A percentile compares a stretch with the other conserved stretches of the same genome.
phyloP scores from a whole-genome alignment of 192 early-diverging fungal species.

The Coemansia sp. region DNA sequence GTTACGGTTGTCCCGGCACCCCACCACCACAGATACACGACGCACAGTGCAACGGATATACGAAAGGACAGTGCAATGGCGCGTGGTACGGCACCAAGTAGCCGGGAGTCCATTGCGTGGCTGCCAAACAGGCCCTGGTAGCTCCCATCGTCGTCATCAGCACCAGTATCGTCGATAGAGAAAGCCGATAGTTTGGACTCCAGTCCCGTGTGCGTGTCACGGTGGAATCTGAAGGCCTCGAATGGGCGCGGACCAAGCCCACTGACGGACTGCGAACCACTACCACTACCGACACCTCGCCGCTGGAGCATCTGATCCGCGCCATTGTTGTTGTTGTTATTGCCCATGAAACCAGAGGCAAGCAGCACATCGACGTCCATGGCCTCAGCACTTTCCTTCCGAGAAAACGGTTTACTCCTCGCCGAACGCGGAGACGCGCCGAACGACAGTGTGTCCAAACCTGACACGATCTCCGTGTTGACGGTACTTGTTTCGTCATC shows the following conservation, averaged over 20 bases:
- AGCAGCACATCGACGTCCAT: conserved; percentile 33
- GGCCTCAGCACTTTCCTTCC: conserved; percentile 1
- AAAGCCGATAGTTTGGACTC: conserved; percentile 46
- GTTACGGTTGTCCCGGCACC: not conserved
- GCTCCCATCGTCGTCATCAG: conserved; percentile 27
- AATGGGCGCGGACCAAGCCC: conserved; percentile 28
- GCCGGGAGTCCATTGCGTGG: conserved; percentile 26
- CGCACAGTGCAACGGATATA: not conserved
- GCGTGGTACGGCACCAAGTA: conserved; percentile 6
- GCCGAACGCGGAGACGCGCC: conserved; percentile 2
- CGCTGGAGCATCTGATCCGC: not conserved
- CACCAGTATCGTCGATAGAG: conserved; percentile 22
- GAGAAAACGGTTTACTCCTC: not conserved
- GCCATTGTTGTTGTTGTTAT: not conserved
- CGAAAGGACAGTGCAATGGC: not conserved
- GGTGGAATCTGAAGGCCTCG: conserved; percentile 24
- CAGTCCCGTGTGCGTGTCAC: conserved; percentile 25
- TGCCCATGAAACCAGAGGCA: conserved; percentile 16
- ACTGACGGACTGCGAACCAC: not conserved
- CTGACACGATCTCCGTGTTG: conserved; percentile 13
- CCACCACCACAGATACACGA: conserved; percentile 12
- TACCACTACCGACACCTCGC: not conserved
- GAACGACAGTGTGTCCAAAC: conserved; percentile 21
- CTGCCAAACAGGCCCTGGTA: conserved; percentile 47
- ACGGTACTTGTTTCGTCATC: conserved; percentile 19